Evolutionary conservation across 2,329 filamentous ascomycete genomes (phyloP), one percentile per base, ranked within the genome.

Genomic region (Orbilia ellipsospora): DNA sequence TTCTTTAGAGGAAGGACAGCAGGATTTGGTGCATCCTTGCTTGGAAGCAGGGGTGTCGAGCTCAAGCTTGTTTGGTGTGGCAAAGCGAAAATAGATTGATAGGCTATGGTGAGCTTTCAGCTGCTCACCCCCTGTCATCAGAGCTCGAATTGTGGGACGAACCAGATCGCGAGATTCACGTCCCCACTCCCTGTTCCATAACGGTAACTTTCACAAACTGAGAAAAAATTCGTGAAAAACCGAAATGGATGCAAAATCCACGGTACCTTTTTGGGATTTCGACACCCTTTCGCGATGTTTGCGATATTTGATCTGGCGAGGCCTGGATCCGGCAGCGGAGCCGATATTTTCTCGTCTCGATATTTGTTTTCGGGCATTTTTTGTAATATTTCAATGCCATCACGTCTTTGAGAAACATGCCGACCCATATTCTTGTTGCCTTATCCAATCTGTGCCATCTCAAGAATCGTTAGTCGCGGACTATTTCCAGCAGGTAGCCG

Each of bases 11-110:
- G 70, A 74, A 54, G 55, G 42, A 62, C 55, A 66, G 42, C 69
- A 56, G 69, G 62, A 74, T 67, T 63, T 52, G 45, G 59, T 63
- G 63, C 54, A 74, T 56, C 63, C 63, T 73, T 68, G 56, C 70
- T 63, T 63, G 20, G 56, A 18, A 44, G 64, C 70, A 62, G 42
- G 70, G 70, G 60, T 74, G 45, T 18, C 63, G 70, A 74, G 70
- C 70, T 74, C 57, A 57, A 74, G 70, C 70, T 68, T 67, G 70
- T 74, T 74, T 74, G 70, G 70, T 74, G 70, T 74, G 70, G 70
- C 70, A 74, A 65, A 44, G 52, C 10, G 44, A 68, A 74, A 67
- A 44, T 61, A 59, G 62, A 68, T 64, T 74, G 70, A 74, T 74
- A 67, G 70, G 70, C 62, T 74, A 50, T 20, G 48, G 62, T 28